Conservation (phyloP, 2,329 filamentous ascomycete genomes). For the Phyllosticta ampelicida region DNA sequence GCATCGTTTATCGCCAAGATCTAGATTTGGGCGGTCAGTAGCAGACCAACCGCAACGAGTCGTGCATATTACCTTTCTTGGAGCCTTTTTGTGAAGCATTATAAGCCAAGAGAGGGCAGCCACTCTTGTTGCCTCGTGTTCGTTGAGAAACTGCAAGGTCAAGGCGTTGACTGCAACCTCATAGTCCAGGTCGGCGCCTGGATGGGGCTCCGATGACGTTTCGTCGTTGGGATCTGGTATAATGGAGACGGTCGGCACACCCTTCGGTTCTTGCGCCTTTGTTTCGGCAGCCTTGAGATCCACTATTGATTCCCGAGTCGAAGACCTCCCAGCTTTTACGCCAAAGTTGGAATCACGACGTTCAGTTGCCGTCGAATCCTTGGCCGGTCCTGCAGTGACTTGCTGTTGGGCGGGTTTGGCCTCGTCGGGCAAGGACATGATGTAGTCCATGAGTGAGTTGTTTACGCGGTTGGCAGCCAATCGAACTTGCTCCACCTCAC, state of each 20-base stretch:
- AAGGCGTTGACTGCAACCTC: conserved; percentile 87
- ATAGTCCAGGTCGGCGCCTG: conserved; percentile 72
- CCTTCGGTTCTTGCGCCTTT: conserved; percentile 19
- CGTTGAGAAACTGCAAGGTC: conserved; percentile 87
- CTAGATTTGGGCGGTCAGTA: conserved; percentile 15
- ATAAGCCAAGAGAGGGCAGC: conserved; percentile 93
- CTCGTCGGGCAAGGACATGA: conserved; percentile 73
- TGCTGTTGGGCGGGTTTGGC: conserved; percentile 35
- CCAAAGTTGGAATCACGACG: conserved; percentile 29
- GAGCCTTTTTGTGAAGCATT: conserved; percentile 93
- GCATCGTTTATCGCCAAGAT: conserved; percentile 87
- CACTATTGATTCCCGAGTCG: conserved; percentile 11
- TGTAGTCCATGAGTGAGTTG: conserved; percentile 82
- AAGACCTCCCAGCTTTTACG: conserved; percentile 7
- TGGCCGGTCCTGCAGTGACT: conserved; percentile 23
- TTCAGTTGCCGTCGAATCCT: conserved; percentile 32
- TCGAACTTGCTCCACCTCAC: conserved; percentile 78
- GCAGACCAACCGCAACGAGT: not conserved
- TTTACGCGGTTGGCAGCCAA: conserved; percentile 85
- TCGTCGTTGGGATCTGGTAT: conserved; percentile 34
- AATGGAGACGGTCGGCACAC: conserved; percentile 20
- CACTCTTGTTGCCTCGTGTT: conserved; percentile 90
- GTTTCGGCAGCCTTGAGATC: conserved; percentile 24
- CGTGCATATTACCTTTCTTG: conserved; percentile 55
- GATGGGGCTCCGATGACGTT: conserved; percentile 35